Percentiles rank a stretch among this genome's conserved stretches.
phyloP scores from a whole-genome alignment of 805 yeast species.

The Metschnikowia henanensis region DNA sequence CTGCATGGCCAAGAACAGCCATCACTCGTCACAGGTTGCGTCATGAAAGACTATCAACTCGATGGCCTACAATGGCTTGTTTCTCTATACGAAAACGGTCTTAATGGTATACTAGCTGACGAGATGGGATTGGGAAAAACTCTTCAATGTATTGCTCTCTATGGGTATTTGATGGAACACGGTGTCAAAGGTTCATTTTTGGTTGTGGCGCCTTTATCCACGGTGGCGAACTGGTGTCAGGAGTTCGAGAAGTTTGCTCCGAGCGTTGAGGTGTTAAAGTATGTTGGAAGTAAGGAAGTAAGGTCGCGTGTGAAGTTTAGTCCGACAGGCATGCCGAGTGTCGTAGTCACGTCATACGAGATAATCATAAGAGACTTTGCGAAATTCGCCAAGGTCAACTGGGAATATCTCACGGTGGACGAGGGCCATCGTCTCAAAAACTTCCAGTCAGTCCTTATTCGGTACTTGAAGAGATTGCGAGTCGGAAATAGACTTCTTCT shows the following conservation, averaged over 20 bases:
- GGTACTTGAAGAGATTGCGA: conserved; percentile 63
- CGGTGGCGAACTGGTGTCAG: conserved; percentile 79
- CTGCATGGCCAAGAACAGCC: conserved; percentile 32
- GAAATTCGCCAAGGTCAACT: conserved; percentile 50
- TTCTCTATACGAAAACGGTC: conserved; percentile 87
- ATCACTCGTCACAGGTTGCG: conserved; percentile 43
- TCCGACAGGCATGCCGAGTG: conserved; percentile 34
- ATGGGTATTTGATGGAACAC: conserved; percentile 75
- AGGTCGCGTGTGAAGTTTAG: conserved; percentile 45
- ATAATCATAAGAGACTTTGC: conserved; percentile 67
- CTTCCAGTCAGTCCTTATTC: conserved; percentile 71
- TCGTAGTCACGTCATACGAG: conserved; percentile 83
- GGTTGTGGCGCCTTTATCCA: conserved; percentile 79
- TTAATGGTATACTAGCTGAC: conserved; percentile 94
- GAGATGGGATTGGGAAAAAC: conserved; percentile 99
- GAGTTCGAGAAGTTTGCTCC: conserved; percentile 82
- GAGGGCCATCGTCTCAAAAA: conserved; percentile 96
- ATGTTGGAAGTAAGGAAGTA: conserved; percentile 62
- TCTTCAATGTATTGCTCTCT: conserved; percentile 77
- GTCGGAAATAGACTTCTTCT: conserved; percentile 73
- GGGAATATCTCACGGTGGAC: conserved; percentile 90
- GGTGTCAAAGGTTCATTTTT: conserved; percentile 78
- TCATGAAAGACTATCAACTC: conserved; percentile 78
- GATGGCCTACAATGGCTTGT: conserved; percentile 92
- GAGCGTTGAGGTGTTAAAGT: conserved; percentile 55